These are phyloP conservation scores for Penicillium mononematosum DNA, from an alignment of 495 filamentous ascomycete genomes.

Conservation along the genomic window DNA sequence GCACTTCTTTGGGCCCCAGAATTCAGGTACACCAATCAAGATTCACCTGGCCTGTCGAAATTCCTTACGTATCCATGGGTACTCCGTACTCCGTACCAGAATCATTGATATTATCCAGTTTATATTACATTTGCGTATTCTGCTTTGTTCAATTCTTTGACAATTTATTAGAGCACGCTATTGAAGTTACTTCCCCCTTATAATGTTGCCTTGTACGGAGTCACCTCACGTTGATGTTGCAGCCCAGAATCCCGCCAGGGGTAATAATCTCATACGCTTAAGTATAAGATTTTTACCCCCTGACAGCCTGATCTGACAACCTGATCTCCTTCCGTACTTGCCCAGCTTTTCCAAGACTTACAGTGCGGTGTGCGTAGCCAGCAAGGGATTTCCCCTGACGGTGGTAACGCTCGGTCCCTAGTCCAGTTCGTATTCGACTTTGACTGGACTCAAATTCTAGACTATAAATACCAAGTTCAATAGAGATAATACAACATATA, in stretches of 20 bases:
- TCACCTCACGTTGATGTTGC: too few species aligned
- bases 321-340: neutral
- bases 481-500: neutral
- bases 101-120: too few species aligned
- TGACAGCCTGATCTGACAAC: neutral
- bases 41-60: constrained; percentile 10
- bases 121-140: neutral
- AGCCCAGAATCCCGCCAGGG: too few species aligned
- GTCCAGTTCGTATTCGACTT: neutral
- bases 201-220: too few species aligned
- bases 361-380: constrained; percentile 4
- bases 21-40: constrained; percentile 33
- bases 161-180: neutral
- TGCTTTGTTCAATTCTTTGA: neutral
- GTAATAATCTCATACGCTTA: too few species aligned
- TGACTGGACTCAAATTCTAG: neutral
- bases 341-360: constrained; percentile 9
- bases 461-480: neutral
- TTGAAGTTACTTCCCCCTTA: constrained; percentile 4
- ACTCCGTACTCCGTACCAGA: neutral
- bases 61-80: constrained; percentile 29
- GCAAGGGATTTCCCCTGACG: constrained; percentile 9
- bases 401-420: neutral
- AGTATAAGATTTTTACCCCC: neutral
- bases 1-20: neutral